A percentile compares a stretch with the other conserved stretches of the same genome.
Conservation (phyloP, 1,139 yeast genomes). For the Pichia sp. region DNA sequence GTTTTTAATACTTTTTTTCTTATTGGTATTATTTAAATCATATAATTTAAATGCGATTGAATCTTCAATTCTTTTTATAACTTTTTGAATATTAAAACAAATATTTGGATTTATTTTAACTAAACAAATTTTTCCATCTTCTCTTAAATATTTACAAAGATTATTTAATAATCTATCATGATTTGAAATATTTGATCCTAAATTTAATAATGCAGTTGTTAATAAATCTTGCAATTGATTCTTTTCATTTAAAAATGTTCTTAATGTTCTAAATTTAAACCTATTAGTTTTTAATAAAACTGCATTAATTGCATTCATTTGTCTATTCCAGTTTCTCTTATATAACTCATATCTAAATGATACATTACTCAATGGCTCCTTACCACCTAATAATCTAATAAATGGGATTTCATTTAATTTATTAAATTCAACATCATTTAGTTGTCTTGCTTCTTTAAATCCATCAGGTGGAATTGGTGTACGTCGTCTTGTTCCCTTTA, state of each 20-base stretch:
- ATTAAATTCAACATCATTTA: constrained; percentile 9
- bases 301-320: constrained; percentile 33
- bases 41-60: constrained; percentile 10
- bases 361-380: constrained; percentile 36
- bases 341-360: constrained; percentile 37
- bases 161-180: constrained; percentile 44
- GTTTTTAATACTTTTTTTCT: constrained; percentile 1
- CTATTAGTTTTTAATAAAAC: constrained; percentile 37
- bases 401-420: constrained; percentile 31
- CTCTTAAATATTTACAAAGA: constrained; percentile 30
- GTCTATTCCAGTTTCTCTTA: constrained; percentile 37
- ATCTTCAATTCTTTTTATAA: constrained; percentile 14
- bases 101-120: constrained; percentile 24
- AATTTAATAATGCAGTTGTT: constrained; percentile 43
- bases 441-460: constrained; percentile 19
- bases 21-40: background rate
- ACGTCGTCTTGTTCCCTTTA: constrained; percentile 11
- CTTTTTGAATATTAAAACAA: constrained; percentile 12
- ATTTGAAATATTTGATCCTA: constrained; percentile 55
- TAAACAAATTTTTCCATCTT: constrained; percentile 16
- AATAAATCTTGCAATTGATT: constrained; percentile 27
- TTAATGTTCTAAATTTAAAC: constrained; percentile 34
- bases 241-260: constrained; percentile 27
- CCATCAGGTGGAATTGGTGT: constrained; percentile 4
- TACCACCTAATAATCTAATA: constrained; percentile 34